Base-by-base conservation (phyloP, 495 filamentous ascomycete species). In the Aspergillus wentii region DNA sequence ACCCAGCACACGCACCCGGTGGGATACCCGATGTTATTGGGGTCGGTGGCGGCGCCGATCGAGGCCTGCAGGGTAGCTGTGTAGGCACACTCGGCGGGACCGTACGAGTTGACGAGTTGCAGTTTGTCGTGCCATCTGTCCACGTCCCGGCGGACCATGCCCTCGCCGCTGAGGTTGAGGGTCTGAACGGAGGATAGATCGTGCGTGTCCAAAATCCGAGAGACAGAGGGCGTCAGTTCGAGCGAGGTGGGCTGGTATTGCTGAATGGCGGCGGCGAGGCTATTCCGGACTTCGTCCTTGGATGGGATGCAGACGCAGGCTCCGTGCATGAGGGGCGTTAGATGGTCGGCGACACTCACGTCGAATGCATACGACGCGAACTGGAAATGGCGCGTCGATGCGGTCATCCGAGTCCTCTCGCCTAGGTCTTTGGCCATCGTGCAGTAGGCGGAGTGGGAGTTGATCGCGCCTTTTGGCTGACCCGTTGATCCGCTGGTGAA, bases 361-460 rank as follows among this genome's bases (percentile, higher is more conserved):
- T 85, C 81, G 35, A 79, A 78, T 4, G 71, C 69, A 52, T 74
- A 79, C 14, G 75, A 71, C 0, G 78, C 72, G 30, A 78, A 68
- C 35, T 84, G 78, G 48, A 85, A 69, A 42, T 57, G 49, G 5
- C 65, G 55, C 36, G 7, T 32, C 47, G 36, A 55, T 54, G 30
- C 55, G 56, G 5, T 45, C 42, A 27, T 52, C 51, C 7, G 47
- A 43, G 4, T 42, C 20, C 22, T 35, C 38, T 40, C 48, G 15
- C 38, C 25, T 8, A 48, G 38, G 17, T 43, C 35, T 22, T 38
- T 36, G 7, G 18, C 9, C 26, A 51, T 35, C 1, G 44, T 30
- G 29, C 49, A 41, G 11, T 33, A 11, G 4, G 39, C 14, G 2
- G 19, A 9, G 40, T 76, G 72, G 11, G 46, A 35, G 4, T 72